Conservation (phyloP, 2,329 filamentous ascomycete species). For the Graphilbum ipis-grandicollis region DNA sequence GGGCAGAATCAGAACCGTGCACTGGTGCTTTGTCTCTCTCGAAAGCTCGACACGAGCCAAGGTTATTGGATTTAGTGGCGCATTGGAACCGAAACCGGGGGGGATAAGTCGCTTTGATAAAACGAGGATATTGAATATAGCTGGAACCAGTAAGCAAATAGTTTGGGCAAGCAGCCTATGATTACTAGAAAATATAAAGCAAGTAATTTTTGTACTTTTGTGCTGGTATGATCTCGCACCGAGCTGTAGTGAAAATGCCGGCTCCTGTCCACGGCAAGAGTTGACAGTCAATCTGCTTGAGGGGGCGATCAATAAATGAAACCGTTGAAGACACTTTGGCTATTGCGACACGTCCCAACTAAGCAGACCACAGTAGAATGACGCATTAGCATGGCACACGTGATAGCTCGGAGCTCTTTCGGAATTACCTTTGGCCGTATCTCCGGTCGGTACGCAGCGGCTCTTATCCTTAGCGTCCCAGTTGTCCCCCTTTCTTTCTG, state of each 20-base stretch:
- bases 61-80: neutral
- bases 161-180: no score
- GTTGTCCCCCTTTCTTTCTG: no score
- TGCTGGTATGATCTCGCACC: no score
- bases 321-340: slow-evolving; percentile 3
- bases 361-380: neutral
- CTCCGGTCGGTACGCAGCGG: no score
- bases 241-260: neutral
- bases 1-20: neutral
- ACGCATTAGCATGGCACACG: slow-evolving; percentile 1
- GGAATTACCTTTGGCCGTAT: no score
- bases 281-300: neutral
- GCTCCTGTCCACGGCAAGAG: slow-evolving; percentile 1
- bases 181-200: no score
- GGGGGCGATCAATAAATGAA: neutral
- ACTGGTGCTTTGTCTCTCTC: neutral
- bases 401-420: slow-evolving; percentile 1
- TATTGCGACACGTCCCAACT: neutral
- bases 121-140: neutral
- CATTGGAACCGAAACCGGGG: neutral
- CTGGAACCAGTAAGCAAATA: no score
- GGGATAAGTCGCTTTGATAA: neutral
- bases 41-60: neutral
- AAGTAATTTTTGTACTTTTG: no score
- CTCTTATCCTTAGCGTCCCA: no score